Base-by-base conservation (phyloP, 2,329 filamentous ascomycete species). In the Teratosphaeria pseudoeucalypti region DNA sequence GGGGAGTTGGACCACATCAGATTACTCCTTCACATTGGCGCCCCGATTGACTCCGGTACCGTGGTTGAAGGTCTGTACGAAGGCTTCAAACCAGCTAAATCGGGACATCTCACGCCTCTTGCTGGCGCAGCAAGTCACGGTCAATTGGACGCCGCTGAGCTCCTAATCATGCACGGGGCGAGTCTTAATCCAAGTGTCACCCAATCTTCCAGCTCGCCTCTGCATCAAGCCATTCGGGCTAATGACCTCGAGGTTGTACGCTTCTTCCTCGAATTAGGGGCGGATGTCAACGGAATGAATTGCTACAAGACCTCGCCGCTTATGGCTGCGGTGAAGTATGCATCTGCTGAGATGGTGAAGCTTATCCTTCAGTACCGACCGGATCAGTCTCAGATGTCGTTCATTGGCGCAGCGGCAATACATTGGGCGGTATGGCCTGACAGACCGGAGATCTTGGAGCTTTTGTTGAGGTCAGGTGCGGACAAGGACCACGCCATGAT, bases 281-380 rank as follows among this genome's bases (percentile, higher is more conserved):
- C 66, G 11, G 56, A 67, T 49, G 59, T 66, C 56, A 62, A 71
- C 62, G 63, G 62, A 34, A 58, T 66, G 23, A 71, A 72, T 53
- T 59, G 60, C 34, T 72, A 69, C 62, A 70, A 70, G 34, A 65
- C 66, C 19, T 69, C 70, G 1, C 67, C 70, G 1, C 59, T 70
- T 27, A 72, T 72, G 70, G 71, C 71, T 65, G 70, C 70, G 11
- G 67, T 63, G 55, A 70, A 70, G 49, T 68, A 71, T 58, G 65
- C 62, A 16, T 67, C 65, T 1, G 57, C 58, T 2, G 62, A 64
- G 1, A 62, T 71, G 39, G 61, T 71, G 32, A 55, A 60, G 9
- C 63, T 71, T 2, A 52, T 71, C 6, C 64, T 72, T 2, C 60
- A 61, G 19, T 64, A 68, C 60, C 55, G 60, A 11, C 70, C 70